Base-by-base conservation (phyloP, 345 rosid genomes). In the Mercurialis annua region DNA sequence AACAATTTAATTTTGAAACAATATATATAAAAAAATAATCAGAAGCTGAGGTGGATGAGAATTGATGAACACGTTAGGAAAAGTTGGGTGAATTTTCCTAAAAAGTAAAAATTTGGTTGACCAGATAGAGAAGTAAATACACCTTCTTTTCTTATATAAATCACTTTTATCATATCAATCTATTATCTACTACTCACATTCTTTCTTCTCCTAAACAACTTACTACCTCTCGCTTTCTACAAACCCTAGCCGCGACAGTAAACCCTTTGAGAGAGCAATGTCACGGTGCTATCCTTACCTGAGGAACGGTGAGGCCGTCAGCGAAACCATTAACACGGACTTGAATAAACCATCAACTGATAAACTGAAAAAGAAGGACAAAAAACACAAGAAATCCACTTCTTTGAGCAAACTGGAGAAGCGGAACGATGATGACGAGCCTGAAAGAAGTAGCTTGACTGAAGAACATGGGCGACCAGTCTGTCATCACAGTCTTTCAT, bases 381-480 rank as follows among this genome's bases (percentile, higher is more conserved):
- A 38, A 65, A 67, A 70, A 29, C 75, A 64, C 67, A 70, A 57
- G 67, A 49, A 40, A 43, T 46, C 3, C 15, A 1, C 8, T 20
- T 24, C 16, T 42, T 10, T 4, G 2, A 36, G 31, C 7, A 18
- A 16, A 24, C 62, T 31, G 1, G 33, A 20, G 30, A 49, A 67
- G 56, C 36, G 38, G 20, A 15, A 60, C 4, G 68, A 71, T 0
- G 87, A n/a, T n/a, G n/a, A 77, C 29, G 86, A 81, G 55, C 65
- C 63, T 9, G 88, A 84, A 49, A 86, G 77, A 78, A 87, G 94
- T 81, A 77, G 71, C n/a, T 67, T 89, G 50, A 82, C 92, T 0
- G 83, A 84, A 70, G 98, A 92, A 58, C 86, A 81, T 57, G 84
- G 71, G 10, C 81, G 62, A 23, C 87, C 91, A 18, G 75, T 78